Percentiles rank a stretch among this genome's conserved stretches.
These are phyloP conservation scores for Vitis hybrid DNA, from an alignment of 177 flowering plant genomes.

Conservation along the genomic window DNA sequence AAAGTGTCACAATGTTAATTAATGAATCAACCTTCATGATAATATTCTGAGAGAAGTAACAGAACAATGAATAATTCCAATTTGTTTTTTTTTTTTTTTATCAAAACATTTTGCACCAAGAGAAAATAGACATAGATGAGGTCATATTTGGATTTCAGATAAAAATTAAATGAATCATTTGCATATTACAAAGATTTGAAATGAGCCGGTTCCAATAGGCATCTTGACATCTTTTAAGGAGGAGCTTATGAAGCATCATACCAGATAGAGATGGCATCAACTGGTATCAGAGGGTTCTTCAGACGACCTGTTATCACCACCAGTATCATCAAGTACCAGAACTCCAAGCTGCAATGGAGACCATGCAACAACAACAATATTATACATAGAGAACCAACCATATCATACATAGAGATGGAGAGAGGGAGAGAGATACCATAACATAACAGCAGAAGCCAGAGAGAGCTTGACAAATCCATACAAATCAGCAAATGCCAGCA, in stretches of 20 bases:
- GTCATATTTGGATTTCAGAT: neutral
- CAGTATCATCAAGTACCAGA: conserved; percentile 64
- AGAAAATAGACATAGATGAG: neutral
- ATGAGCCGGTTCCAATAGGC: too few relatives aligned
- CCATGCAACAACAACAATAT: conserved; percentile 2
- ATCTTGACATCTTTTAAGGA: neutral
- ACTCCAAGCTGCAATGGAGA: conserved; percentile 46
- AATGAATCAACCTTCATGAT: too few relatives aligned
- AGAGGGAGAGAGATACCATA: conserved; percentile 39
- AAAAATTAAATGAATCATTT: too few relatives aligned
- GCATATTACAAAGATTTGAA: too few relatives aligned
- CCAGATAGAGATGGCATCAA: conserved; percentile 65
- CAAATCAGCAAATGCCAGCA: conserved; percentile 56
- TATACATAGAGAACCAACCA: neutral
- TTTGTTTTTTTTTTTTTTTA: neutral
- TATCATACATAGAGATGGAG: neutral
- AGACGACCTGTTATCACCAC: conserved; percentile 52
- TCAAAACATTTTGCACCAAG: neutral
- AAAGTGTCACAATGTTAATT: neutral
- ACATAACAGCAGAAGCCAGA: conserved; percentile 68
- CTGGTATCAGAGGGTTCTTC: conserved; percentile 47
- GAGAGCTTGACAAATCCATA: conserved; percentile 64
- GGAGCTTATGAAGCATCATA: conserved; percentile 9
- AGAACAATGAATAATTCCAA: neutral
- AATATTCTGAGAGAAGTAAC: too few relatives aligned